Conservation (phyloP, 164 flowering plant genomes). For the Stephania cephalantha region DNA sequence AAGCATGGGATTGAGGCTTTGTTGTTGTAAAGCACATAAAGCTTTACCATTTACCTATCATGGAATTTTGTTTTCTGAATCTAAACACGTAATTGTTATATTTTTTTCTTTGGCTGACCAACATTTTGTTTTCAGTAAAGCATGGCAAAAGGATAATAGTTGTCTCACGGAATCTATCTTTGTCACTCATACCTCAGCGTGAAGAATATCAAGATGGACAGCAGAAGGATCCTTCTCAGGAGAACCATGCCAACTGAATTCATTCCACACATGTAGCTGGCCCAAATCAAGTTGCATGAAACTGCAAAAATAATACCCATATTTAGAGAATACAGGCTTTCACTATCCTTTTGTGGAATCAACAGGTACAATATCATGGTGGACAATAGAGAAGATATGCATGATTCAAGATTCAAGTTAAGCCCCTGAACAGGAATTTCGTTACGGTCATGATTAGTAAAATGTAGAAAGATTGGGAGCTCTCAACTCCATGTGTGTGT, state of each 20-base stretch:
- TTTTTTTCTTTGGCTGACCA: no score
- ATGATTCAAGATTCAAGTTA: background rate
- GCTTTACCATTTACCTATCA: no score
- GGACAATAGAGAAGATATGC: background rate
- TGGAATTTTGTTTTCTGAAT: no score
- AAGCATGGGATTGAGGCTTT: no score
- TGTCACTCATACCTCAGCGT: slow-evolving; percentile 61
- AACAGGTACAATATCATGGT: background rate
- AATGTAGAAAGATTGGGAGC: no score
- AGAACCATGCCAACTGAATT: slow-evolving; percentile 77
- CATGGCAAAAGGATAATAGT: no score
- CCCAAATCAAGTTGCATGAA: slow-evolving; percentile 95
- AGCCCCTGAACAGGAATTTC: background rate
- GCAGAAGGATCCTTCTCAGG: slow-evolving; percentile 82
- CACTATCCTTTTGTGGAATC: background rate
- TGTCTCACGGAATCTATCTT: no score
- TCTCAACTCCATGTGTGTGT: no score
- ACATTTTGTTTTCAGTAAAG: no score
- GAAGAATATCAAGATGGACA: slow-evolving; percentile 89
- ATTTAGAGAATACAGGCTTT: background rate
- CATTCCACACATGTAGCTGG: slow-evolving; percentile 64
- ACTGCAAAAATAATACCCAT: slow-evolving; percentile 32
- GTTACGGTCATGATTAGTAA: background rate
- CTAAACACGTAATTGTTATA: no score
- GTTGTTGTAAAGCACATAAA: no score